Conservation (phyloP, 768 basidiomycete species). For the Calocybe cyanea region DNA sequence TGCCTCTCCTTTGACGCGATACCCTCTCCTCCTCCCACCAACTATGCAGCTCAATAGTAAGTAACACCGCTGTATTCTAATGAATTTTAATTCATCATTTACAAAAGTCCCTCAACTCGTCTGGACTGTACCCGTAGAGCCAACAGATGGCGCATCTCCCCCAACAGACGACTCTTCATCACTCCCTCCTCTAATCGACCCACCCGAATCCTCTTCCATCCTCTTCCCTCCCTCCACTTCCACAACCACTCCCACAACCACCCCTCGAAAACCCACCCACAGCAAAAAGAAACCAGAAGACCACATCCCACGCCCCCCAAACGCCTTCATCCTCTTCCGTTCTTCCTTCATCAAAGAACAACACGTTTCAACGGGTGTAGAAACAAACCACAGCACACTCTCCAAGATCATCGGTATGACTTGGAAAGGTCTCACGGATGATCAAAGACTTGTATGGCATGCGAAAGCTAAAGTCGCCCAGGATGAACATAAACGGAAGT, state of each 20-base stretch:
- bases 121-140: slow-evolving; percentile 43
- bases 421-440: slow-evolving; percentile 74
- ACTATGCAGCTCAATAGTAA: too few species aligned
- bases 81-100: too few species aligned
- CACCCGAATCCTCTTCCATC: slow-evolving; percentile 39
- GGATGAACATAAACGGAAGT: slow-evolving; percentile 72
- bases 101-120: slow-evolving; percentile 38
- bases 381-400: slow-evolving; percentile 79
- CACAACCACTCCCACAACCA: slow-evolving; percentile 7
- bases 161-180: too few species aligned
- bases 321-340: slow-evolving; percentile 86
- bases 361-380: slow-evolving; percentile 72
- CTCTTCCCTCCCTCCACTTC: slow-evolving; percentile 63
- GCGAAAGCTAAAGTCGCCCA: slow-evolving; percentile 67
- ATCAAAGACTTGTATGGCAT: slow-evolving; percentile 78
- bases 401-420: slow-evolving; percentile 84
- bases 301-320: slow-evolving; percentile 81
- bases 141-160: slow-evolving; percentile 22
- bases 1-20: slow-evolving; percentile 23
- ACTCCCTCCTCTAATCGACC: slow-evolving; percentile 33
- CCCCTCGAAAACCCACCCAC: slow-evolving; percentile 47
- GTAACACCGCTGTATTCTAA: too few species aligned
- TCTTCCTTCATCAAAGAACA: slow-evolving; percentile 78
- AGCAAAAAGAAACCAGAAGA: slow-evolving; percentile 68
- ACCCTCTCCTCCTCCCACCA: slow-evolving; percentile 12